Evolutionary conservation across 495 filamentous ascomycete species (phyloP), one percentile per base, ranked within the genome.

Genomic region (Penicillium pancosmium): DNA sequence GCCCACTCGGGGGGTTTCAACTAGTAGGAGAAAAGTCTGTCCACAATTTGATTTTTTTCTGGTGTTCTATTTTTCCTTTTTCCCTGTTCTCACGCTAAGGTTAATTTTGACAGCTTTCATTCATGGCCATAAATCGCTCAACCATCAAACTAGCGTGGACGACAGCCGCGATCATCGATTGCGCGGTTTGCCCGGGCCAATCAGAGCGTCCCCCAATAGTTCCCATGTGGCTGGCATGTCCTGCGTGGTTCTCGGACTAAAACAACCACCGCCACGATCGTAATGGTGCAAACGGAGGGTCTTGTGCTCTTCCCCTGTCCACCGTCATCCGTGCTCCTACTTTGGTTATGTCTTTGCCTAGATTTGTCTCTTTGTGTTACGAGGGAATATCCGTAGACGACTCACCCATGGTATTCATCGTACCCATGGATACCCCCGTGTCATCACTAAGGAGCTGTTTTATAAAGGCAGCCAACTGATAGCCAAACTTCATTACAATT

Each of bases 171-270:
- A 61, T 57, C 49, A 40, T 63, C 58, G 27, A 31, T 31, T 65
- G 67, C 57, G 67, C 62, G 57, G 59, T 68, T 69, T 69, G 52
- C 52, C 21, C 18, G 11, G 31, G 57, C 67, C 67, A 68, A 69
- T 69, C 50, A 51, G 16, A 0, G 41, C 16, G 4, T 5, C 41
- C 9, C 27, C 27, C 5, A 31, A 31, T 31, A 31, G 27, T 31
- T 31, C 27, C 27, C 27, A 31, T 31, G 27, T 7, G 27, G 27
- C 27, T 31, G 27, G 27, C 27, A 6, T 31, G 27, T 31, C 27
- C 8, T 31, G 27, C 27, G 5, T 31, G 27, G 27, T 31, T 31
- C 27, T 31, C 8, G 6, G 27, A 31, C 27, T 31, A 31, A 31
- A 31, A 31, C 27, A 31, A 40, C 15, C 36, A n/a, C 11, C 11